A percentile compares a stretch with the other conserved stretches of the same genome.
Conservation (phyloP, 2,329 filamentous ascomycete species). For the Madurella fahalii region DNA sequence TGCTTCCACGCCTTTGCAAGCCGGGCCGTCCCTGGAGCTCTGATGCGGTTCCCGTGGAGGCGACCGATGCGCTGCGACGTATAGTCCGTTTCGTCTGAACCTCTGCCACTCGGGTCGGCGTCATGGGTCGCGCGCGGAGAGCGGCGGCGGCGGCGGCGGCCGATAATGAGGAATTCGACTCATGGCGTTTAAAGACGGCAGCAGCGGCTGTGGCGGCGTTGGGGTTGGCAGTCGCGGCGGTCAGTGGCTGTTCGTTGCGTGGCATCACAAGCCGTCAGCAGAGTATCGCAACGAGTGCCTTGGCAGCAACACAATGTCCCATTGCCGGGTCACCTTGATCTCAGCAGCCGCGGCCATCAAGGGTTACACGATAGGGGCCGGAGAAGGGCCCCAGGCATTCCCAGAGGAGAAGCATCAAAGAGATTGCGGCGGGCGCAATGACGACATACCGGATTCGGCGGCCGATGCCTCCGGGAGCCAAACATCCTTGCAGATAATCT, state of each 20-base stretch:
- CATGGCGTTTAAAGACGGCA: constrained; percentile 69
- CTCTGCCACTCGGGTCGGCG: constrained; percentile 74
- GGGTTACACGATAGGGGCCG: no score
- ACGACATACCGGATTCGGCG: constrained; percentile 46
- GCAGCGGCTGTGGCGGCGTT: constrained; percentile 76
- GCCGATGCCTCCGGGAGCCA: constrained; percentile 47
- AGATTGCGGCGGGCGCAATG: constrained; percentile 18
- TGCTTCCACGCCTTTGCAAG: constrained; percentile 64
- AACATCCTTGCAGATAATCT: constrained; percentile 39
- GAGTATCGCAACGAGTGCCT: not conserved
- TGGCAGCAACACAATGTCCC: no score
- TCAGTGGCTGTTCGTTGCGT: constrained; percentile 51
- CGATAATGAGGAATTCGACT: constrained; percentile 65
- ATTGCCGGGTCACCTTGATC: no score
- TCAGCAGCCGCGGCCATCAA: no score
- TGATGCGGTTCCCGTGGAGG: constrained; percentile 50
- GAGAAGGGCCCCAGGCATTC: no score
- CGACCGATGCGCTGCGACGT: constrained; percentile 67
- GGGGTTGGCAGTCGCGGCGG: constrained; percentile 60
- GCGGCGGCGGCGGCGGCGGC: constrained; percentile 84
- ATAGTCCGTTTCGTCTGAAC: constrained; percentile 84
- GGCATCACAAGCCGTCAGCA: constrained; percentile 8
- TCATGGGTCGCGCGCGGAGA: constrained; percentile 70
- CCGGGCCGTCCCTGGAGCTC: constrained; percentile 26
- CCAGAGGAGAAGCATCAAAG: constrained; percentile 22